Base-by-base conservation (phyloP, 495 filamentous ascomycete species). In the Pyrenula massariospora region DNA sequence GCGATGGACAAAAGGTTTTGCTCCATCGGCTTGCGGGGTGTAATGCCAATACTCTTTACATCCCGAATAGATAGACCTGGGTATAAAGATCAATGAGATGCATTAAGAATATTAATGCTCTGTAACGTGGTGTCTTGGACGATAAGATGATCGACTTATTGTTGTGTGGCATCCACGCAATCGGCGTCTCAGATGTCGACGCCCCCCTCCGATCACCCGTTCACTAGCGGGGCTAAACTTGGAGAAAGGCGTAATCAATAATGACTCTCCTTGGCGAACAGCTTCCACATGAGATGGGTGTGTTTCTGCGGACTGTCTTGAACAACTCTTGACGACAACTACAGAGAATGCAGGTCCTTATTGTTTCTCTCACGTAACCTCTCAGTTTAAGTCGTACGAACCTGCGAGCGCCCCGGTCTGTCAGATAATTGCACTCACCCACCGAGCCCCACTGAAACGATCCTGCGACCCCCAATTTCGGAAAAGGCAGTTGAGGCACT, bases 1-100 rank as follows among this genome's bases (percentile, higher is more conserved):
- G 65, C 70, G 80, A 58, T 95, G 90, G 90, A 87, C 75, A 22
- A 68, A 73, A 11, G 88, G 84, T 21, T 90, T 83, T 67, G 68
- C 58, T 3, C 59, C 62, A 3, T 60, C 79, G 56, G 65, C 69
- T 19, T 89, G 85, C 70, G 58, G 15, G 15, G 15, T 42, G 54
- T 47, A 63, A 25, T 23, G 50, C 20, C 10, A 8, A 52, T 52
- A 52, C 10, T 52, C 42, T 11, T 11, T 48, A 11, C 19, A 11
- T 48, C 42, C 42, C 19, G 11, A 48, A 19, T 11, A 48, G 11
- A 11, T 11, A 11, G 42, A 11, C 11, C 42, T 48, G 42, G 42
- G 11, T 48, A 11, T 19, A 11, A 11, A 11, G 19, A 48, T 48
- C 11, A 11, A 19, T 48, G 42, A 48, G 42, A 19, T 48, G 11